Percentiles rank a stretch among this genome's conserved stretches.
Conservation (phyloP, 768 basidiomycete species). For the Auricularia sp. region DNA sequence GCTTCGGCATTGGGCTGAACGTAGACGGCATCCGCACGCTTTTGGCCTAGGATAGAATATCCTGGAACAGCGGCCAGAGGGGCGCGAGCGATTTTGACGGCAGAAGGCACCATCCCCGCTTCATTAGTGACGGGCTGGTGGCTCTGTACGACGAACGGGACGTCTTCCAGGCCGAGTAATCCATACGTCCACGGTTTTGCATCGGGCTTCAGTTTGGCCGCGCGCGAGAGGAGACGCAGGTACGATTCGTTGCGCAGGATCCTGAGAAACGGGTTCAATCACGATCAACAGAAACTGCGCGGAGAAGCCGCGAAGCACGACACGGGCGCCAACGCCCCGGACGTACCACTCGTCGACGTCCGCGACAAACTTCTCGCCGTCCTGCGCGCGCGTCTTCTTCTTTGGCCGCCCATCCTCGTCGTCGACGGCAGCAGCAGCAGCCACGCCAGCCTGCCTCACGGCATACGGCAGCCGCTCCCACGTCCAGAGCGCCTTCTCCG, state of each 20-base stretch:
- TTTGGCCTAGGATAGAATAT: slow-evolving; percentile 3
- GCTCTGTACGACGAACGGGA: background rate
- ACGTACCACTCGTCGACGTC: background rate
- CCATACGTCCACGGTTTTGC: background rate
- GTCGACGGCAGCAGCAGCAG: background rate
- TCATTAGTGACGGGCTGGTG: background rate
- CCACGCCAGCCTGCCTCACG: background rate
- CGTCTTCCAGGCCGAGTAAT: background rate
- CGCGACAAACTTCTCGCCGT: background rate
- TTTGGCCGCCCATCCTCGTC: background rate
- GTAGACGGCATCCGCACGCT: slow-evolving; percentile 1
- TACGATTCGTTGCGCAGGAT: background rate
- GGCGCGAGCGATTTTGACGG: background rate
- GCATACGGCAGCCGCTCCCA: background rate
- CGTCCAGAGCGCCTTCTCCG: background rate
- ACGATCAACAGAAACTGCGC: background rate
- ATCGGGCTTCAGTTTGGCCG: background rate
- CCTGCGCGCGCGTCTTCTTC: background rate
- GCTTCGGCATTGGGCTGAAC: slow-evolving; percentile 2
- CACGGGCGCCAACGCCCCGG: background rate
- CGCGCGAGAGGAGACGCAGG: background rate
- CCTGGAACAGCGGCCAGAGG: background rate
- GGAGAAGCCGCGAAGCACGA: background rate
- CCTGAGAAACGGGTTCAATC: background rate
- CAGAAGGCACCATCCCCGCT: background rate